A percentile compares a stretch with the other conserved stretches of the same genome.
phyloP scores from a whole-genome alignment of 177 flowering plant genomes.

The Vitis hybrid region DNA sequence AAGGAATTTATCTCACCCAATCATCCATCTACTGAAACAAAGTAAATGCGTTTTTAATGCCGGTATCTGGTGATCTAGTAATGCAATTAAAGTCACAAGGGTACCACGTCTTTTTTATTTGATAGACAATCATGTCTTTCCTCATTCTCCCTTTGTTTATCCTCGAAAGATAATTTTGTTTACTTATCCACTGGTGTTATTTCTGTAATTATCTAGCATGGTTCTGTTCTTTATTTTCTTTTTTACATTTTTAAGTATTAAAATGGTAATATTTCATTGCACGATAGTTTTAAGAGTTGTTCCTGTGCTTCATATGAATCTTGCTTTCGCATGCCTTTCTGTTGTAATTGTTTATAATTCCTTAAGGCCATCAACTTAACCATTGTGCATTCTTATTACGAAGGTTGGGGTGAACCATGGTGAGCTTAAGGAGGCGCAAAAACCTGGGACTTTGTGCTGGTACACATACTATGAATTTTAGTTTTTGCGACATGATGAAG shows the following conservation, averaged over 20 bases:
- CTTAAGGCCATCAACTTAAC: slow-evolving; percentile 10
- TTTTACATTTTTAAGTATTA: too few relatives aligned
- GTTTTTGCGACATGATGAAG: too few relatives aligned
- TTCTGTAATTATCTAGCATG: too few relatives aligned
- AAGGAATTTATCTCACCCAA: too few relatives aligned
- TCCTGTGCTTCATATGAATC: neutral
- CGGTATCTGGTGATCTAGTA: too few relatives aligned
- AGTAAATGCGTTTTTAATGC: too few relatives aligned
- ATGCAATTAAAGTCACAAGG: neutral
- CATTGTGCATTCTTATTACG: slow-evolving; percentile 14
- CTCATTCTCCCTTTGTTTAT: neutral
- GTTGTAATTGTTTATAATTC: slow-evolving; percentile 8
- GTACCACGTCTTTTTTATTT: neutral
- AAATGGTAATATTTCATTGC: neutral
- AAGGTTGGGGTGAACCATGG: slow-evolving; percentile 43
- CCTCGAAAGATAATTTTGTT: neutral
- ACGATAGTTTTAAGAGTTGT: neutral
- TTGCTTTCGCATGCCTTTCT: neutral
- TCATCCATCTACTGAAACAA: too few relatives aligned
- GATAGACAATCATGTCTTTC: neutral
- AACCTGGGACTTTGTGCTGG: slow-evolving; percentile 62
- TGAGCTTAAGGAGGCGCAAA: slow-evolving; percentile 76
- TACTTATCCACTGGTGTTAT: too few relatives aligned
- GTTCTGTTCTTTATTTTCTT: too few relatives aligned
- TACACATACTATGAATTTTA: slow-evolving; percentile 20